phyloP scores from a whole-genome alignment of 208 protist genomes.

The Jaenimonas drosophilae region DNA sequence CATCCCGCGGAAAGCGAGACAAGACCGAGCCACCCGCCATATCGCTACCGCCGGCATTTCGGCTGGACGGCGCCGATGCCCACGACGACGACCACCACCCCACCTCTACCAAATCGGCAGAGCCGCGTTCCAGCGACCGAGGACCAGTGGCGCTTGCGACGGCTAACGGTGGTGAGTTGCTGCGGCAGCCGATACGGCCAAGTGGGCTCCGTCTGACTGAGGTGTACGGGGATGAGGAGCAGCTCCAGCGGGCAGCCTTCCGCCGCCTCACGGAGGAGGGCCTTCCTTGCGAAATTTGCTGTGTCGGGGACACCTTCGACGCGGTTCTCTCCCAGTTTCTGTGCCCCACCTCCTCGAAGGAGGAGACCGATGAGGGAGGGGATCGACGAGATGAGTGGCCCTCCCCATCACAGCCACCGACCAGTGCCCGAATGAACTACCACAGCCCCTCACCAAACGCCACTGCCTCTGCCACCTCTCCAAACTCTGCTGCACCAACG shows the following conservation, averaged over 20 bases:
- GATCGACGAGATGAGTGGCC: neutral
- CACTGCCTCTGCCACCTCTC: too few relatives aligned
- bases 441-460: too few relatives aligned
- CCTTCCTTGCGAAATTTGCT: constrained; percentile 55
- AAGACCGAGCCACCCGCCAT: too few relatives aligned
- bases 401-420: too few relatives aligned
- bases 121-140: neutral
- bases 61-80: too few relatives aligned
- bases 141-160: neutral
- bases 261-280: constrained; percentile 54
- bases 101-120: neutral
- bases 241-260: constrained; percentile 43
- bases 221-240: constrained; percentile 48
- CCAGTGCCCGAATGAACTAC: too few relatives aligned
- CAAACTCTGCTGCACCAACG: neutral
- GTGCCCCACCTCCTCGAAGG: too few relatives aligned
- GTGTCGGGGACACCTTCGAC: constrained; percentile 19
- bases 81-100: neutral
- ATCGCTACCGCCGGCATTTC: too few relatives aligned
- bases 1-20: too few relatives aligned
- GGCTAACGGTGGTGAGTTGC: too few relatives aligned
- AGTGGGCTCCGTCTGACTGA: constrained; percentile 44
- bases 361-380: neutral
- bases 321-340: neutral
- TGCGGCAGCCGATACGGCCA: too few relatives aligned